Evolutionary conservation across 1,284 basidiomycete genomes (phyloP).

Genomic region (Ustilago hordei): DNA sequence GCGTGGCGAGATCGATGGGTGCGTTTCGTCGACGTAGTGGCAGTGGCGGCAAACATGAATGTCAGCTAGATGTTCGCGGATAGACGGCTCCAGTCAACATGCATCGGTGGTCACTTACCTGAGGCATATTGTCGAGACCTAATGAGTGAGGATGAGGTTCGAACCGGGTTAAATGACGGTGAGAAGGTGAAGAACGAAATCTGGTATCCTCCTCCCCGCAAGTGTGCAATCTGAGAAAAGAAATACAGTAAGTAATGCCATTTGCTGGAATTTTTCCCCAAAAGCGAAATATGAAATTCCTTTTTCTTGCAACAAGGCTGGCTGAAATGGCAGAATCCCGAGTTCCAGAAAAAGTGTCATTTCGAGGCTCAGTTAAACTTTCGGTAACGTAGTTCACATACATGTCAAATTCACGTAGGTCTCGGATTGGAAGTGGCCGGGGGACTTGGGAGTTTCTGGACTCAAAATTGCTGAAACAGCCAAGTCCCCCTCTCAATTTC

Average conservation of each 20-base stretch:
- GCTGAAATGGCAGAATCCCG: slow-evolving; percentile 4
- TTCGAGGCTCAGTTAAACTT: slow-evolving; percentile 6
- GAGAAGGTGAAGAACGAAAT: slow-evolving; percentile 12
- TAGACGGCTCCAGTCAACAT: not conserved
- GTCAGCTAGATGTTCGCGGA: not conserved
- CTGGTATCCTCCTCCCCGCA: not conserved
- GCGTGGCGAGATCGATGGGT: not conserved
- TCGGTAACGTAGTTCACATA: no score
- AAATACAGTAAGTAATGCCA: not conserved
- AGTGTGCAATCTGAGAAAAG: not conserved
- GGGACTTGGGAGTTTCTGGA: no score
- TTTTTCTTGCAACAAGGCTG: not conserved
- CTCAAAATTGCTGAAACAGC: no score
- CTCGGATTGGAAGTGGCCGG: no score
- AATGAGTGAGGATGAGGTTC: not conserved
- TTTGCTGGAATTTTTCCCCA: slow-evolving; percentile 12
- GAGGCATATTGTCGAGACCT: slow-evolving; percentile 43
- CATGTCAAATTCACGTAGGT: no score
- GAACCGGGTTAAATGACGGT: slow-evolving; percentile 8
- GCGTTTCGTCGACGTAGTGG: not conserved
- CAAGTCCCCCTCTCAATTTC: no score
- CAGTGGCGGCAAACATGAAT: not conserved
- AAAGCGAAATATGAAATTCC: slow-evolving; percentile 6
- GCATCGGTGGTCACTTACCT: slow-evolving; percentile 29
- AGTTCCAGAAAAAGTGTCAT: slow-evolving; percentile 4